A percentile compares a stretch with the other conserved stretches of the same genome.
phyloP scores from a whole-genome alignment of 176 grass and related monocot species.

The Aegilops longissima region DNA sequence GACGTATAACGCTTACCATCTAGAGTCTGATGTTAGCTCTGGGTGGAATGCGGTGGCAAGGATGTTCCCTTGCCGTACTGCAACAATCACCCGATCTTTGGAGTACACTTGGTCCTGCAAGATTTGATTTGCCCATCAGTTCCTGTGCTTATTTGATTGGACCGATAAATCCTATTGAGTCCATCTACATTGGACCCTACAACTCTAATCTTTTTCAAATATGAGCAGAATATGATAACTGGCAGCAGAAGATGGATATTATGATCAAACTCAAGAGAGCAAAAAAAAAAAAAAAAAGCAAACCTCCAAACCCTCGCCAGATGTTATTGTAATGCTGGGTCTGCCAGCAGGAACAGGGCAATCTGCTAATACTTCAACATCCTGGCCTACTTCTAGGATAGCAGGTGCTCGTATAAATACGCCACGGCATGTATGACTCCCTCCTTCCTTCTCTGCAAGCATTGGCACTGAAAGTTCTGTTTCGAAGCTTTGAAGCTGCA shows the following conservation, averaged over 20 bases:
- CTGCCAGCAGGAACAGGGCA: constrained; percentile 63
- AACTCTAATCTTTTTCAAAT: background rate
- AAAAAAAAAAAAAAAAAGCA: background rate
- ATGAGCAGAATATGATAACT: background rate
- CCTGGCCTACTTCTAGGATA: constrained; percentile 77
- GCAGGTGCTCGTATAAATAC: constrained; percentile 97
- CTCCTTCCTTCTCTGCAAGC: constrained; percentile 80
- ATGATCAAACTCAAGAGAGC: background rate
- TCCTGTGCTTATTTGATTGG: background rate
- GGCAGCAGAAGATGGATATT: background rate
- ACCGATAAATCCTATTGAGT: background rate
- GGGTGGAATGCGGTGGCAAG: constrained; percentile 95
- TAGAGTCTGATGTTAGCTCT: constrained; percentile 87
- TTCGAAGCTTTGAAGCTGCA: constrained; percentile 96
- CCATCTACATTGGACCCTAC: background rate
- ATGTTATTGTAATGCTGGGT: constrained; percentile 45
- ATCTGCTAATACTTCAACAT: constrained; percentile 85
- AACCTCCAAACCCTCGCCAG: constrained; percentile 58
- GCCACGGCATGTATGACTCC: constrained; percentile 58
- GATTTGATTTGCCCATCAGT: constrained; percentile 10
- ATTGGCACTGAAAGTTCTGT: constrained; percentile 77
- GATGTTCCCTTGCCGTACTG: constrained; percentile 82
- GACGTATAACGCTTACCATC: constrained; percentile 57
- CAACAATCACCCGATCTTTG: constrained; percentile 75
- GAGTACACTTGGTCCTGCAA: constrained; percentile 69